These are phyloP conservation scores for Drechslera avenae DNA, from an alignment of 2,329 filamentous ascomycete species.

Conservation along the genomic window DNA sequence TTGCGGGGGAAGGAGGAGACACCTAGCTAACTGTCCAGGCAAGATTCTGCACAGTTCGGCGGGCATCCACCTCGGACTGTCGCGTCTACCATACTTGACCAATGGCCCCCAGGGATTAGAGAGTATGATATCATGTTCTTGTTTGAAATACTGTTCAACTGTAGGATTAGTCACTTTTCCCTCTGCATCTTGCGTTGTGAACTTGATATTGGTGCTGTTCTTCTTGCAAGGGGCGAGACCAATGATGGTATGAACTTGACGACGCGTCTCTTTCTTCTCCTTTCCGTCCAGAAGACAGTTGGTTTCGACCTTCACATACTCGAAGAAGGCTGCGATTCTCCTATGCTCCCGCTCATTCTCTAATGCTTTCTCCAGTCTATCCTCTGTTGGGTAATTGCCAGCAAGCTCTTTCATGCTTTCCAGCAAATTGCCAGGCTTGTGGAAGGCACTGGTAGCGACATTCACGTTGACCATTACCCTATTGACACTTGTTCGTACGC, in stretches of 20 bases:
- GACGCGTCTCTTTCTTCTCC: conserved; percentile 31
- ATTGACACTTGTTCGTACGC: conserved; percentile 63
- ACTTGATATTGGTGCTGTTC: conserved; percentile 40
- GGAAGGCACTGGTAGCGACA: conserved; percentile 65
- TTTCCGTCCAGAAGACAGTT: conserved; percentile 49
- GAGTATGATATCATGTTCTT: conserved; percentile 30
- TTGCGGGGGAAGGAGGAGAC: conserved; percentile 32
- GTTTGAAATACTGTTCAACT: conserved; percentile 29
- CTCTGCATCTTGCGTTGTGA: conserved; percentile 16
- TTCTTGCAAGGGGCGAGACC: conserved; percentile 43
- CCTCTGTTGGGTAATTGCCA: conserved; percentile 7
- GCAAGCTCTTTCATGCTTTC: conserved; percentile 34
- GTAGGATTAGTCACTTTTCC: conserved; percentile 18
- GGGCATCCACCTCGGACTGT: conserved; percentile 41
- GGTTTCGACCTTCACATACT: conserved; percentile 46
- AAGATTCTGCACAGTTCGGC: conserved; percentile 40
- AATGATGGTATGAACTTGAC: conserved; percentile 48
- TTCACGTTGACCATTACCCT: conserved; percentile 67
- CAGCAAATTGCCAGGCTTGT: conserved; percentile 54
- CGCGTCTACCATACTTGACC: conserved; percentile 33
- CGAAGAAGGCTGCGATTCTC: conserved; percentile 43
- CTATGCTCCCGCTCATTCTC: conserved; percentile 10
- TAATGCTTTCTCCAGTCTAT: background rate
- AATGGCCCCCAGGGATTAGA: conserved; percentile 27
- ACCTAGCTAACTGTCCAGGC: conserved; percentile 38